phyloP scores from a whole-genome alignment of 2,329 filamentous ascomycete genomes.

The Sclerotinia nivalis region DNA sequence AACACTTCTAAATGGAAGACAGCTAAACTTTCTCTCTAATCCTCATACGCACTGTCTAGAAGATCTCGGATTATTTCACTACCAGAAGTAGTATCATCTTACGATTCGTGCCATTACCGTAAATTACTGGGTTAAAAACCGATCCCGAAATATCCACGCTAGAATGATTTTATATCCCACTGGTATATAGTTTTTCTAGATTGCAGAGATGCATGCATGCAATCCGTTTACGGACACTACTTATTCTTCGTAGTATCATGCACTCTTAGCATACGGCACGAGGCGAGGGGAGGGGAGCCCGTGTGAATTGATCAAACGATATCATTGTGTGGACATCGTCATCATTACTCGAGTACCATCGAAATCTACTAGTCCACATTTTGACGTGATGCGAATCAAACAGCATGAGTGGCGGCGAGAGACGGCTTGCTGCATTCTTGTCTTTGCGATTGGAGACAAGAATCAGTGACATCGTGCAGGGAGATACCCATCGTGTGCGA shows the following conservation, averaged over 20 bases:
- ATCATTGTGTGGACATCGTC: background rate
- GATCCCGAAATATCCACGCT: background rate
- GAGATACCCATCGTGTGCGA: background rate
- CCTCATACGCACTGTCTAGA: background rate
- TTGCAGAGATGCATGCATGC: background rate
- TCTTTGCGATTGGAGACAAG: background rate
- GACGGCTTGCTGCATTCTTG: background rate
- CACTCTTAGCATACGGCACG: background rate
- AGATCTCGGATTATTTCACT: background rate
- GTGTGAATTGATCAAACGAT: background rate
- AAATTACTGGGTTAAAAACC: background rate
- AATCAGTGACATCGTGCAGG: background rate
- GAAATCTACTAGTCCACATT: background rate
- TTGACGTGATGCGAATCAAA: background rate
- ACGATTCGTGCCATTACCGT: background rate
- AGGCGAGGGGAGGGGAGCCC: background rate
- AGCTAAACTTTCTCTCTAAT: background rate
- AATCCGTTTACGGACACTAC: background rate
- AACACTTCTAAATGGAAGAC: background rate
- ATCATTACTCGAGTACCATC: background rate
- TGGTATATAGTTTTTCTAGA: constrained; percentile 4
- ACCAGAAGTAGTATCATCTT: background rate
- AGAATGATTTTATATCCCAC: background rate
- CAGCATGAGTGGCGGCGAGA: background rate
- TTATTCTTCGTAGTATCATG: background rate